Conservation (phyloP, 768 basidiomycete species). For the Lepiota venenata region DNA sequence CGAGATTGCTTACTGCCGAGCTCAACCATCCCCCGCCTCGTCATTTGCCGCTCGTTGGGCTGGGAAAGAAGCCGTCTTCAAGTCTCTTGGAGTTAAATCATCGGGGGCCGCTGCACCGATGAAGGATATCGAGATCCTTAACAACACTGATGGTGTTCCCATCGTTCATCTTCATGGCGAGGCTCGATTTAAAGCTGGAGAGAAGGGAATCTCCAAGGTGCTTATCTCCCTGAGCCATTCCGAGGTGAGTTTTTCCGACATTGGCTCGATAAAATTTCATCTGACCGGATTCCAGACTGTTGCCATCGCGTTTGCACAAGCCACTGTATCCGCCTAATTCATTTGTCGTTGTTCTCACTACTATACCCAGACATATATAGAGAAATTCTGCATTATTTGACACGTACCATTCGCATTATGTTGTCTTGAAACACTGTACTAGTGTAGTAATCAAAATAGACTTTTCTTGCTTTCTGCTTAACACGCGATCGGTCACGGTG, state of each 20-base stretch:
- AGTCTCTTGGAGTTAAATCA: constrained; percentile 85
- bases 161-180: constrained; percentile 76
- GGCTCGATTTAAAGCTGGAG: constrained; percentile 67
- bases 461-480: constrained; percentile 12
- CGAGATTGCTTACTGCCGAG: constrained; percentile 81
- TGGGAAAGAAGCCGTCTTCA: constrained; percentile 97
- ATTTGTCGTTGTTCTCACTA: not conserved
- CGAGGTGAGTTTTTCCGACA: constrained; percentile 52
- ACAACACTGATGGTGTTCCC: constrained; percentile 75
- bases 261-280: not conserved
- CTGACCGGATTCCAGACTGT: constrained; percentile 51
- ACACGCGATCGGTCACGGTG: constrained; percentile 6
- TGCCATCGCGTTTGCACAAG: constrained; percentile 87
- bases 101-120: constrained; percentile 93
- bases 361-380: constrained; percentile 4
- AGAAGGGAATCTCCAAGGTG: constrained; percentile 70
- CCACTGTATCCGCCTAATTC: constrained; percentile 32
- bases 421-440: constrained; percentile 2
- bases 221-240: constrained; percentile 91
- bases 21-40: constrained; percentile 82
- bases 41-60: constrained; percentile 98
- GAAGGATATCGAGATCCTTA: constrained; percentile 96
- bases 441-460: constrained; percentile 7
- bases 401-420: not conserved
- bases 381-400: not conserved